Evolutionary conservation across 345 rosid genomes (phyloP).

Genomic region (Brassica incana): DNA sequence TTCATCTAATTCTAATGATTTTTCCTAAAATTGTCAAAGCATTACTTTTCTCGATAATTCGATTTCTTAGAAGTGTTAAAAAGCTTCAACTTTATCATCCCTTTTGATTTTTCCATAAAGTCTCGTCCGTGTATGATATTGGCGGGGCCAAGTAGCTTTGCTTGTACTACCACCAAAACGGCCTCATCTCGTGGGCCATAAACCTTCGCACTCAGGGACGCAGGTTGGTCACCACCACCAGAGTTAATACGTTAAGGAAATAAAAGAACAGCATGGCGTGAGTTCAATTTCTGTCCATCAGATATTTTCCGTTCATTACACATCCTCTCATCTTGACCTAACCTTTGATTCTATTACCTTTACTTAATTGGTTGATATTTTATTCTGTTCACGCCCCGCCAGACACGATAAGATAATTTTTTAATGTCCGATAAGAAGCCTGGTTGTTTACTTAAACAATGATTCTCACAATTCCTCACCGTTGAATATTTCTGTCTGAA

Average conservation of each 20-base stretch:
- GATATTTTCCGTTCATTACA: slow-evolving; percentile 15
- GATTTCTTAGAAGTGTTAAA: background rate
- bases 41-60: slow-evolving; percentile 1
- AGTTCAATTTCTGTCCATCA: background rate
- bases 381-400: background rate
- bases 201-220: slow-evolving; percentile 24
- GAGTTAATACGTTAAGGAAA: background rate
- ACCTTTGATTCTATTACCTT: slow-evolving; percentile 21
- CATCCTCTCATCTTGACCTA: slow-evolving; percentile 18
- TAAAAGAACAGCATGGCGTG: slow-evolving; percentile 30
- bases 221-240: slow-evolving; percentile 37
- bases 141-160: slow-evolving; percentile 30
- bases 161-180: slow-evolving; percentile 30
- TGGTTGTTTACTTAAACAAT: background rate
- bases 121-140: slow-evolving; percentile 20
- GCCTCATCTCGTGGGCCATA: slow-evolving; percentile 20
- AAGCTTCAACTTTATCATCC: slow-evolving; percentile 11
- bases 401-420: background rate
- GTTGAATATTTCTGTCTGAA: no score
- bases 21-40: background rate
- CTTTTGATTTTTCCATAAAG: background rate
- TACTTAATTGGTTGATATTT: background rate
- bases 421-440: background rate
- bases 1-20: no score
- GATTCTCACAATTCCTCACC: background rate